Conservation (phyloP, 345 rosid species). For the Boechera retrofracta region DNA sequence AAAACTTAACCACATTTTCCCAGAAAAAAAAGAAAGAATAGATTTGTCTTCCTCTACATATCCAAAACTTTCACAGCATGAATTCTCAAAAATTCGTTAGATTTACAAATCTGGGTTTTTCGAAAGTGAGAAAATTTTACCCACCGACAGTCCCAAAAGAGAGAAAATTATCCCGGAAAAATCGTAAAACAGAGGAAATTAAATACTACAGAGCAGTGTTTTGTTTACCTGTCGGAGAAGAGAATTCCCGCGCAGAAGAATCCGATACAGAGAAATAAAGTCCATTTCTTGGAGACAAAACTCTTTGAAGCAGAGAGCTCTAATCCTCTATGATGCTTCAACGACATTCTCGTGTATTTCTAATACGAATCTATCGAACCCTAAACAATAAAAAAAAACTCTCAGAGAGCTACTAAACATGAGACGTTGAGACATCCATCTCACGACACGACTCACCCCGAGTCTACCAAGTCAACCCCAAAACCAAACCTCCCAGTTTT, state of each 20-base stretch:
- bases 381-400: background rate
- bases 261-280: conserved; percentile 78
- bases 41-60: too few relatives aligned
- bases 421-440: conserved; percentile 31
- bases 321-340: conserved; percentile 48
- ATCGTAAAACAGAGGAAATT: conserved; percentile 12
- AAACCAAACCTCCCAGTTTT: conserved; percentile 15
- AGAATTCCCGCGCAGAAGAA: conserved; percentile 94
- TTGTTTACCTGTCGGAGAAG: conserved; percentile 79
- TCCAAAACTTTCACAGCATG: background rate
- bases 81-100: background rate
- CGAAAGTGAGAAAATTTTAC: background rate
- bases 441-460: conserved; percentile 15
- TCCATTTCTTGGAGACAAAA: conserved; percentile 80
- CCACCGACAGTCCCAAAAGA: conserved; percentile 36
- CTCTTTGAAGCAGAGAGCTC: conserved; percentile 47
- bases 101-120: conserved; percentile 1
- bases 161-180: conserved; percentile 15
- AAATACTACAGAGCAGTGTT: conserved; percentile 15
- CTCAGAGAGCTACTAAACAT: conserved; percentile 13
- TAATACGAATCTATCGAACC: background rate
- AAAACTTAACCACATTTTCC: conserved; percentile 9
- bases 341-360: conserved; percentile 33
- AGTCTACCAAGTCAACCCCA: conserved; percentile 32
- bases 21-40: background rate